Conservation (phyloP, 305 asterid species). For the Lippia alba region DNA sequence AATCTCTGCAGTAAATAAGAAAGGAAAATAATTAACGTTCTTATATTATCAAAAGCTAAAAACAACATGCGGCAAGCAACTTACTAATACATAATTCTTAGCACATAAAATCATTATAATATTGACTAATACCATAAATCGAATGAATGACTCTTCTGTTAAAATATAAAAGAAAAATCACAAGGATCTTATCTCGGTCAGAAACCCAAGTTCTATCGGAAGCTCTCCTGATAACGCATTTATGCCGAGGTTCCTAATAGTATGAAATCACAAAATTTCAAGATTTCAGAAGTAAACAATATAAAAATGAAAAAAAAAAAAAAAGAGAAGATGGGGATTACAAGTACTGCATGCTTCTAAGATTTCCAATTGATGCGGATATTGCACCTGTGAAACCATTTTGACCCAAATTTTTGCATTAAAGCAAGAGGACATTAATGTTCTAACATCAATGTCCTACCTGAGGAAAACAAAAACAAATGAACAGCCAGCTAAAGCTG, state of each 20-base stretch:
- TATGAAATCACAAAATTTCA: slow-evolving; percentile 26
- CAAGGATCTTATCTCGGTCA: slow-evolving; percentile 69
- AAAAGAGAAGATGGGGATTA: slow-evolving; percentile 31
- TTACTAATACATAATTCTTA: no score
- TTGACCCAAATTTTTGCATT: slow-evolving; percentile 56
- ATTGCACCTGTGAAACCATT: slow-evolving; percentile 76
- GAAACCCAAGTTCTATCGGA: slow-evolving; percentile 76
- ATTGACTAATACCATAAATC: neutral
- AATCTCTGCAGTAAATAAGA: no score
- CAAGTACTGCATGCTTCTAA: slow-evolving; percentile 68
- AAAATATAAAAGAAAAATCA: slow-evolving; percentile 36
- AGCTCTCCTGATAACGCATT: slow-evolving; percentile 79
- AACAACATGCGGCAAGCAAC: no score
- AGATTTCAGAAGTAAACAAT: neutral
- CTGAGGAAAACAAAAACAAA: neutral
- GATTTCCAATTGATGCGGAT: slow-evolving; percentile 62
- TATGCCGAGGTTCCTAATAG: slow-evolving; percentile 57
- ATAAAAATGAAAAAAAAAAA: no score
- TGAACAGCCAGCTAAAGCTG: neutral
- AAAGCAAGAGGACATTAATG: neutral
- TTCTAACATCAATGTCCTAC: neutral
- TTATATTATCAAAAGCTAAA: no score
- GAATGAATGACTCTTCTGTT: no score
- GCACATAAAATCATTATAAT: no score
- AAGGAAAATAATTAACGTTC: no score